Evolutionary conservation across 2,329 filamentous ascomycete genomes (phyloP).

Genomic region (Colletotrichum musicola): DNA sequence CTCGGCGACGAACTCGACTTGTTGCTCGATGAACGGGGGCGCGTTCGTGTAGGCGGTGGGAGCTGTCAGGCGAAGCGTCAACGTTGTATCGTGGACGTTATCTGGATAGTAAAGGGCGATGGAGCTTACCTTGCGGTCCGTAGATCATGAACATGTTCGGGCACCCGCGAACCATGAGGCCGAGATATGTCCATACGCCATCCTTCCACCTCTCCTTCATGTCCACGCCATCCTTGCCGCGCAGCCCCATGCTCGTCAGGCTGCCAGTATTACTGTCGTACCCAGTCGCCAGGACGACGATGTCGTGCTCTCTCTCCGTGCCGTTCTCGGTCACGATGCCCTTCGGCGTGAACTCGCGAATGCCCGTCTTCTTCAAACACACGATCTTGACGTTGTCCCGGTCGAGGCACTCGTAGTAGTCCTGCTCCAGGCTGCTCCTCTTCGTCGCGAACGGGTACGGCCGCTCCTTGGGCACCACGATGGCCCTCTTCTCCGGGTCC

Average conservation of each 20-base stretch:
- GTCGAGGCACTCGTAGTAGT: slow-evolving; percentile 64
- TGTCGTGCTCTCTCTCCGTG: slow-evolving; percentile 51
- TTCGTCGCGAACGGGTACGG: slow-evolving; percentile 62
- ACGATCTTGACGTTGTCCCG: slow-evolving; percentile 59
- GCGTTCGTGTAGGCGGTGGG: slow-evolving; percentile 41
- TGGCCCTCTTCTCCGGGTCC: slow-evolving; percentile 56
- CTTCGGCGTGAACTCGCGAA: slow-evolving; percentile 52
- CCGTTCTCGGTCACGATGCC: slow-evolving; percentile 56
- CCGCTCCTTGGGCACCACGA: slow-evolving; percentile 60
- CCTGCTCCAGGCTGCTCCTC: slow-evolving; percentile 58
- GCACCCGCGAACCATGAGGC: slow-evolving; percentile 39
- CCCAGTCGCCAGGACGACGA: slow-evolving; percentile 50
- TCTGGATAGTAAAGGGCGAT: not conserved
- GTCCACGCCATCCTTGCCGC: slow-evolving; percentile 44
- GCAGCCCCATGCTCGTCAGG: slow-evolving; percentile 47
- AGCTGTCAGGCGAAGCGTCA: slow-evolving; percentile 14
- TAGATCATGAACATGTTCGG: slow-evolving; percentile 45
- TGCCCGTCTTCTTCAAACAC: slow-evolving; percentile 56
- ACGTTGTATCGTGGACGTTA: not conserved
- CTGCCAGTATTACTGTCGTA: slow-evolving; percentile 52
- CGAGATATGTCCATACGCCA: slow-evolving; percentile 47
- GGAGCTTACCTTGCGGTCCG: slow-evolving; percentile 41
- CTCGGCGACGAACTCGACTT: slow-evolving; percentile 39
- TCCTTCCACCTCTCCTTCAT: slow-evolving; percentile 50
- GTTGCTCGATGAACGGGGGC: slow-evolving; percentile 36